Conservation (phyloP, 495 filamentous ascomycete species). For the Podospora australis region DNA sequence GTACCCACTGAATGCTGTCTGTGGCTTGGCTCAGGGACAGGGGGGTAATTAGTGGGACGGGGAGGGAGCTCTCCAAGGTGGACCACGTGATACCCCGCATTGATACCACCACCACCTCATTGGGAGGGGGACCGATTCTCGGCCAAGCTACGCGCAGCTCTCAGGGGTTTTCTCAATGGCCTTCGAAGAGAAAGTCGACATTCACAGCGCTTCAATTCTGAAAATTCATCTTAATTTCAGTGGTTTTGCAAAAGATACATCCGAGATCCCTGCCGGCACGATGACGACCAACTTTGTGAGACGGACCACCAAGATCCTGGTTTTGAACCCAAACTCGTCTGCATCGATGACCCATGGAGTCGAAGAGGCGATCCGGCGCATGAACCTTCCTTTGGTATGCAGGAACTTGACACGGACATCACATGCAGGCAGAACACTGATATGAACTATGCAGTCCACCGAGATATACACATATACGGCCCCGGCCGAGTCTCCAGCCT, state of each 20-base stretch:
- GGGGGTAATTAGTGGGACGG: too few species aligned
- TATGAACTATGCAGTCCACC: slow-evolving; percentile 25
- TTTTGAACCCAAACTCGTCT: slow-evolving; percentile 91
- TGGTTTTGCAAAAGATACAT: neutral
- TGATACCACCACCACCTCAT: slow-evolving; percentile 4
- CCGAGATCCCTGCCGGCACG: neutral
- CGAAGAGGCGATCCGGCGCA: slow-evolving; percentile 52
- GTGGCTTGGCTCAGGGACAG: slow-evolving; percentile 12
- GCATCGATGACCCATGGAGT: slow-evolving; percentile 73
- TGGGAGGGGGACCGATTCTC: neutral
- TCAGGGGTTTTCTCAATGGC: neutral
- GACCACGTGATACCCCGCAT: slow-evolving; percentile 35
- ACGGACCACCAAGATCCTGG: slow-evolving; percentile 51
- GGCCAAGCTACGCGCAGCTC: too few species aligned
- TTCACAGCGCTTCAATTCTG: neutral
- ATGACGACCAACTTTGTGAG: slow-evolving; percentile 28
- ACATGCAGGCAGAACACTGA: neutral
- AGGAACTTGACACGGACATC: neutral
- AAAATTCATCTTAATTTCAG: neutral
- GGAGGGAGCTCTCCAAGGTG: neutral
- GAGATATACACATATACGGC: slow-evolving; percentile 47
- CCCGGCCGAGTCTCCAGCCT: slow-evolving; percentile 44
- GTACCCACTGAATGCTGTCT: slow-evolving; percentile 9
- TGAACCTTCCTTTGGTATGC: slow-evolving; percentile 43
- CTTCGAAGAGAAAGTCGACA: neutral